Base-by-base conservation (phyloP, 768 basidiomycete genomes). In the Glaciozyma martinii region DNA sequence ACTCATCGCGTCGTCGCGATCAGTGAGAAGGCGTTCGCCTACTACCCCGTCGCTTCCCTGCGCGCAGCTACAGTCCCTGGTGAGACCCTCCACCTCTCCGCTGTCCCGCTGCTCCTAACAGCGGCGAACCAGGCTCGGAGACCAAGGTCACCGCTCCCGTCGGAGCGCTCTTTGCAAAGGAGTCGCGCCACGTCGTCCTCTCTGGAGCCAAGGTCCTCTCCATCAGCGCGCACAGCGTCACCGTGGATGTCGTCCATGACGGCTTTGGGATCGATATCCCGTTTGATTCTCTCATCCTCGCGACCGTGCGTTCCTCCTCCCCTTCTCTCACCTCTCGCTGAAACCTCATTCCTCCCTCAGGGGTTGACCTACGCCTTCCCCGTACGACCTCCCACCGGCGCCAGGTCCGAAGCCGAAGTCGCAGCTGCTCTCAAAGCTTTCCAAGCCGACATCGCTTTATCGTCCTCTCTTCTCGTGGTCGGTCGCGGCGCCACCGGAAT, bases 261-360 rank as follows among this genome's bases (percentile, higher is more conserved):
- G 57, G 63, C 23, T 56, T 73, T 1, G 70, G 69, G 2, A 3
- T 10, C 1, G 68, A 71, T 55, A 66, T 73, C 33, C 30, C 60
- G 1, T 73, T 71, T 30, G 70, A 66, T 4, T 71, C 62, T 55
- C 18, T 15, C 21, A 30, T 70, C 30, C 55, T 73, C 42, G 72
- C 72, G 0, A 73, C 68, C 0, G 72, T 71, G 42, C 21, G 67
- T 29, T 13, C 29, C 29, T 16, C 30, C 27, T 27, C 49, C 25
- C n/a, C 49, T 18, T 46, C 23, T 29, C 29, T 29, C 44, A 29
- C 29, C 19, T 21, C 33, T 37, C 25, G 13, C 5, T 25, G 12
- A 50, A 32, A 7, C 2, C 7, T 1, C 21, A 29, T 6, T 13
- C 23, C n/a, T 5, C 4, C 16, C 5, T 2, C 44, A 69, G 68